A percentile compares a stretch with the other conserved stretches of the same genome.
These are phyloP conservation scores for Pseudozyma flocculosa DNA, from an alignment of 1,284 basidiomycete species.

Conservation along the genomic window DNA sequence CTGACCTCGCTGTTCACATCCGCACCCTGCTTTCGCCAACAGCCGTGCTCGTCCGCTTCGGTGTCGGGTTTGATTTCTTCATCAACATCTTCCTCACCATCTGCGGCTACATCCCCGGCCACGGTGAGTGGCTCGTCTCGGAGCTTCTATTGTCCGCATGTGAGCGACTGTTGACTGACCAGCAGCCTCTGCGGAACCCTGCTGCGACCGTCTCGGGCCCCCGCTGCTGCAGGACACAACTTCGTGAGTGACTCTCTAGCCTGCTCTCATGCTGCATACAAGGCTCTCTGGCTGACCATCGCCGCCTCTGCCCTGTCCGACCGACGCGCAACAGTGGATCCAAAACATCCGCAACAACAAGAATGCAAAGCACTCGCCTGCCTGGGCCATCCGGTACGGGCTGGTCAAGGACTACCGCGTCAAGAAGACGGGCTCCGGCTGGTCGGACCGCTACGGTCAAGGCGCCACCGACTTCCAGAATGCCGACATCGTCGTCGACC, in stretches of 20 bases:
- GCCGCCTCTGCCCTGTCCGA: no score
- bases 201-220: no score
- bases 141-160: no score
- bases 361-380: constrained; percentile 82
- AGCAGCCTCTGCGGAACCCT: no score
- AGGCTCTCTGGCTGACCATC: no score
- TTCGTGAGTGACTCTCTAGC: not conserved
- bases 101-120: constrained; percentile 66
- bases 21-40: no score
- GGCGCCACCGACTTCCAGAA: constrained; percentile 19
- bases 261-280: no score
- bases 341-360: constrained; percentile 92
- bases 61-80: constrained; percentile 88
- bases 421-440: constrained; percentile 36
- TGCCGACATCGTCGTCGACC: constrained; percentile 36
- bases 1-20: no score
- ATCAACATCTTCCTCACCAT: constrained; percentile 85
- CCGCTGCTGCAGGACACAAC: constrained; percentile 34
- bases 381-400: constrained; percentile 72
- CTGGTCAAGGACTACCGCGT: constrained; percentile 41
- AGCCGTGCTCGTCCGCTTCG: constrained; percentile 91
- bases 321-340: constrained; percentile 71
- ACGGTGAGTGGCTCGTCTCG: constrained; percentile 66
- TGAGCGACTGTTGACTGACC: no score
- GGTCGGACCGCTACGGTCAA: constrained; percentile 39